Evolutionary conservation across 768 basidiomycete genomes (phyloP).

Genomic region (Hygrophorus pudorinus): DNA sequence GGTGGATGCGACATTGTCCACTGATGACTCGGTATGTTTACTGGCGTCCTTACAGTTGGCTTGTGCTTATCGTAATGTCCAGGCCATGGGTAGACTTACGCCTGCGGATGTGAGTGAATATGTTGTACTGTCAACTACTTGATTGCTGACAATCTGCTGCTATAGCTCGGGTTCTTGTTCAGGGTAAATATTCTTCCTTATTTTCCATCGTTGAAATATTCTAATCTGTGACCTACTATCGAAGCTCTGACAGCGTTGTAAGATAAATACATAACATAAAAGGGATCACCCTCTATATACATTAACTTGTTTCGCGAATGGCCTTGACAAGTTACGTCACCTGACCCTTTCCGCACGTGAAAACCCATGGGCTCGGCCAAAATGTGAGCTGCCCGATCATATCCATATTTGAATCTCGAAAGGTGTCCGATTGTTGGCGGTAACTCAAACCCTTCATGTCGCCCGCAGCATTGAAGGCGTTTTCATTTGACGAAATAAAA

Average conservation of each 20-base stretch:
- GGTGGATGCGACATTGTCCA: constrained; percentile 79
- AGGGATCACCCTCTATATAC: too few relatives aligned
- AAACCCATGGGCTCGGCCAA: too few relatives aligned
- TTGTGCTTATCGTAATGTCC: constrained; percentile 11
- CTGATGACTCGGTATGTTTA: constrained; percentile 64
- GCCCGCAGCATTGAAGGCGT: constrained; percentile 24
- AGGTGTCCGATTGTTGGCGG: too few relatives aligned
- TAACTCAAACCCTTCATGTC: constrained; percentile 15
- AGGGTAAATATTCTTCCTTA: constrained; percentile 35
- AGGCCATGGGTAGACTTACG: constrained; percentile 91
- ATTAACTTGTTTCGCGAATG: too few relatives aligned
- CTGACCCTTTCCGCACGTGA: too few relatives aligned
- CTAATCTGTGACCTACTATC: background rate
- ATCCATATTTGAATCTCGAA: background rate
- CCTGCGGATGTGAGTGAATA: constrained; percentile 57
- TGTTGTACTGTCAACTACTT: background rate
- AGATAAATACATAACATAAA: too few relatives aligned
- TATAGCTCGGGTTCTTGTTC: constrained; percentile 48
- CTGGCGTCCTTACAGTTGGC: background rate
- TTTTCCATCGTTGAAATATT: background rate
- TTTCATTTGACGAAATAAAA: constrained; percentile 52
- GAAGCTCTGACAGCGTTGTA: background rate
- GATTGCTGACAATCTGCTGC: constrained; percentile 7
- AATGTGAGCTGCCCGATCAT: too few relatives aligned
- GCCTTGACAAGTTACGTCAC: too few relatives aligned